These are phyloP conservation scores for Quambalaria eucalypti DNA, from an alignment of 1,284 basidiomycete species.

Conservation along the genomic window DNA sequence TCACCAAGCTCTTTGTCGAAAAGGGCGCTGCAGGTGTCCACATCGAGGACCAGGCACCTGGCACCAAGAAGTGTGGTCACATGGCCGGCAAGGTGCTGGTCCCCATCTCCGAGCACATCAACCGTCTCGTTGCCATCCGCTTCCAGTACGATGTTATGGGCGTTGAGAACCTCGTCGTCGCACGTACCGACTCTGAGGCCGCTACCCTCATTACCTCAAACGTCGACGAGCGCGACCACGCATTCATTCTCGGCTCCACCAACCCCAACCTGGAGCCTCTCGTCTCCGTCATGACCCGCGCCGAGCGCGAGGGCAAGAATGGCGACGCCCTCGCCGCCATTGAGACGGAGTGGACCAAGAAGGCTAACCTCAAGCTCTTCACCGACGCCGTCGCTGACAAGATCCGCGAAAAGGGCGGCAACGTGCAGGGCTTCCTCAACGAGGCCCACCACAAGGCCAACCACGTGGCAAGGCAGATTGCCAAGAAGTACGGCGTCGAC, in stretches of 20 bases:
- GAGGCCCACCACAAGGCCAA: constrained; percentile 63
- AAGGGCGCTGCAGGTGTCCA: constrained; percentile 81
- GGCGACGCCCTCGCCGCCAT: constrained; percentile 72
- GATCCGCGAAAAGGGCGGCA: constrained; percentile 59
- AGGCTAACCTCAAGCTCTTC: constrained; percentile 73
- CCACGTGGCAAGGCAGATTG: constrained; percentile 63
- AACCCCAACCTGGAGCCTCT: constrained; percentile 64
- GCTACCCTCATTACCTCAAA: constrained; percentile 94
- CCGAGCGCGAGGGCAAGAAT: constrained; percentile 68
- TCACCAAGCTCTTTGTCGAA: constrained; percentile 84
- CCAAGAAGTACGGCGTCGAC: constrained; percentile 68
- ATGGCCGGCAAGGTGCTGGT: constrained; percentile 69
- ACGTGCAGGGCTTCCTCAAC: constrained; percentile 56
- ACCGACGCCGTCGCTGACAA: constrained; percentile 65
- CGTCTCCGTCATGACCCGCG: constrained; percentile 71
- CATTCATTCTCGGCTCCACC: constrained; percentile 88
- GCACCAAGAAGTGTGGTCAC: constrained; percentile 58
- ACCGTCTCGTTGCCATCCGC: constrained; percentile 66
- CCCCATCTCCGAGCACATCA: constrained; percentile 67
- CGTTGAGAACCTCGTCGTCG: constrained; percentile 65
- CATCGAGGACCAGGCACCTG: constrained; percentile 83
- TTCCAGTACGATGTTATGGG: constrained; percentile 73
- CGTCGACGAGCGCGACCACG: constrained; percentile 90
- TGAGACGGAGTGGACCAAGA: constrained; percentile 75
- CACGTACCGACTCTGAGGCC: constrained; percentile 73